These are phyloP conservation scores for Prunus armeniaca DNA, from an alignment of 306 rosid species.

Conservation along the genomic window DNA sequence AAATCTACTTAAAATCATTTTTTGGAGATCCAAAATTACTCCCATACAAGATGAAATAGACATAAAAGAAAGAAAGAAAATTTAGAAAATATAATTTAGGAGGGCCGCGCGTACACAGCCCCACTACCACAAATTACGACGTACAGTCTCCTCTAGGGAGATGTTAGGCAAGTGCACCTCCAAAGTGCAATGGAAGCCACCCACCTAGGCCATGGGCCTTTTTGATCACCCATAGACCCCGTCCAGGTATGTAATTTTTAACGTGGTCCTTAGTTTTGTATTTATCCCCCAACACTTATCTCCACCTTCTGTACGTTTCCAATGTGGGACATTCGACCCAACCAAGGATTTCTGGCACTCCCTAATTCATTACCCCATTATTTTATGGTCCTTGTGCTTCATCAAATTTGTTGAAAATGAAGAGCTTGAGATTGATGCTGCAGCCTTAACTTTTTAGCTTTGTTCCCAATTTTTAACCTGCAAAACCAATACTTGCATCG, in stretches of 20 bases:
- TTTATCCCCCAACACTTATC: conserved; percentile 7
- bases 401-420: too few species aligned
- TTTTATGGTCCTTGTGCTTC: not conserved
- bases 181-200: conserved; percentile 44
- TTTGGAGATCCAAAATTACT: too few species aligned
- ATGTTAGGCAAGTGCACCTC: conserved; percentile 46
- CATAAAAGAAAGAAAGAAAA: rapidly evolving
- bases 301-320: not conserved
- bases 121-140: conserved; percentile 50
- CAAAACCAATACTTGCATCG: too few species aligned
- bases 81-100: not conserved
- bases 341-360: not conserved
- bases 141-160: conserved; percentile 44
- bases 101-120: conserved; percentile 63
- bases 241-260: conserved; percentile 35
- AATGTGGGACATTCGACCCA: conserved; percentile 30
- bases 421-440: too few species aligned
- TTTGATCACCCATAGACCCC: conserved; percentile 47
- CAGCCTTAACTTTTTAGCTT: too few species aligned
- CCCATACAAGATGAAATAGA: not conserved
- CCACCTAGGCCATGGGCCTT: conserved; percentile 49
- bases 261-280: rapidly evolving
- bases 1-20: too few species aligned
- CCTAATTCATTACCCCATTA: too few species aligned
- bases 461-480: too few species aligned